A percentile compares a stretch with the other conserved stretches of the same genome.
Evolutionary conservation across 176 grass and related monocot genomes (phyloP).

Genomic region (Raddia guianensis): DNA sequence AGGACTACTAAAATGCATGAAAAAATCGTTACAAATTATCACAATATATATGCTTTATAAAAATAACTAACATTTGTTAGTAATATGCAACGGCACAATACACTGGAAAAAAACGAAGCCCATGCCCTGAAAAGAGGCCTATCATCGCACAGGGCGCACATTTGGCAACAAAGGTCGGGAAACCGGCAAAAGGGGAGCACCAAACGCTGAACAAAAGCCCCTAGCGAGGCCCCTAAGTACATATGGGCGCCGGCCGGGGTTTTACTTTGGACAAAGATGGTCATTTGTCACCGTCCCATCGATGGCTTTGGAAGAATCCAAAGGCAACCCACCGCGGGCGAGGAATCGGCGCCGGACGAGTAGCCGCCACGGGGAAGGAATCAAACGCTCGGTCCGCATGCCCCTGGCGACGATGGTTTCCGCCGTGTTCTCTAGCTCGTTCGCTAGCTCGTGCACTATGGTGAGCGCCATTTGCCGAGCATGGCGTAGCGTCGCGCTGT

Average conservation of each 20-base stretch:
- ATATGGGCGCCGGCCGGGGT: too few relatives aligned
- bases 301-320: slow-evolving; percentile 58
- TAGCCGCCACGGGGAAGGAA: slow-evolving; percentile 42
- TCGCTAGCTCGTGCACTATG: slow-evolving; percentile 3
- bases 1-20: too few relatives aligned
- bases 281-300: slow-evolving; percentile 33
- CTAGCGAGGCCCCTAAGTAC: background rate
- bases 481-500: slow-evolving; percentile 32
- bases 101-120: too few relatives aligned
- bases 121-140: slow-evolving; percentile 43
- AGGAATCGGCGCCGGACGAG: slow-evolving; percentile 38
- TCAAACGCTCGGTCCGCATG: slow-evolving; percentile 9
- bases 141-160: background rate
- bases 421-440: background rate
- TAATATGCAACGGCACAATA: too few relatives aligned
- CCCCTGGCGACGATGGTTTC: background rate
- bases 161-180: slow-evolving; percentile 26
- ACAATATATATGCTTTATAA: too few relatives aligned
- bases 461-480: background rate
- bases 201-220: slow-evolving; percentile 37
- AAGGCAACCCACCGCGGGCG: slow-evolving; percentile 22
- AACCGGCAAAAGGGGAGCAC: slow-evolving; percentile 33
- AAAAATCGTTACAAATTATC: too few relatives aligned
- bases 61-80: too few relatives aligned
- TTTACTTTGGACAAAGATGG: slow-evolving; percentile 38